Percentiles rank a stretch among this genome's conserved stretches.
Evolutionary conservation across 495 filamentous ascomycete genomes (phyloP).

Genomic region (Evansstolkia leycettana): DNA sequence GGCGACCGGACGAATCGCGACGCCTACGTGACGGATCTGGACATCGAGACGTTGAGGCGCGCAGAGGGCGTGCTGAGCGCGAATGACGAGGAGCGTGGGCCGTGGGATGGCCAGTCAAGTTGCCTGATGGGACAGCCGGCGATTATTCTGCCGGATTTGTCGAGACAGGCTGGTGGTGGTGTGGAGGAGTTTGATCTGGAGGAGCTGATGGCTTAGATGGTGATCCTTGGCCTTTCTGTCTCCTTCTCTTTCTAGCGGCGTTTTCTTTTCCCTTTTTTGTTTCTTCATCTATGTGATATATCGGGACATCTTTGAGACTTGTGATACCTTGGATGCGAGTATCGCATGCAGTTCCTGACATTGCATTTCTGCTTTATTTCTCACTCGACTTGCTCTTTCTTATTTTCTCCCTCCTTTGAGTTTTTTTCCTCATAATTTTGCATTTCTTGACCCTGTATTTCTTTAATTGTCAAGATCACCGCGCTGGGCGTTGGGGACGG

Average conservation of each 20-base stretch:
- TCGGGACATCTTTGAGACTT: no score
- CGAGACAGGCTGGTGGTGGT: conserved; percentile 11
- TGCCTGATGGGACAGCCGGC: conserved; percentile 31
- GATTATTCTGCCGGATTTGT: conserved; percentile 21
- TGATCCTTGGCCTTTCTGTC: conserved; percentile 1
- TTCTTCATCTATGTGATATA: no score
- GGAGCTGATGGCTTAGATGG: conserved; percentile 25
- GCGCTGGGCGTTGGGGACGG: no score
- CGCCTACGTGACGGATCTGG: conserved; percentile 82
- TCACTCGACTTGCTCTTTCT: no score
- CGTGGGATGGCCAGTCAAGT: conserved; percentile 40
- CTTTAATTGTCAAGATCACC: no score
- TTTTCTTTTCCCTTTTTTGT: no score
- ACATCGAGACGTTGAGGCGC: conserved; percentile 78
- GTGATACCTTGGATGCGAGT: no score
- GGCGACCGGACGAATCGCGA: conserved; percentile 42
- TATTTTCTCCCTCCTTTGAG: no score
- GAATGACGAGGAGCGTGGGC: conserved; percentile 72
- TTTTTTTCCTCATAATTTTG: no score
- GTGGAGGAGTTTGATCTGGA: conserved; percentile 28
- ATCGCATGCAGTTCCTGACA: no score
- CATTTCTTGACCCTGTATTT: no score
- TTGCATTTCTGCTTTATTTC: no score
- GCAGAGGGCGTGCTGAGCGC: conserved; percentile 68
- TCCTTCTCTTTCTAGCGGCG: conserved; percentile 1